Evolutionary conservation across 495 filamentous ascomycete species (phyloP).

Genomic region (Acidiella bohemica): DNA sequence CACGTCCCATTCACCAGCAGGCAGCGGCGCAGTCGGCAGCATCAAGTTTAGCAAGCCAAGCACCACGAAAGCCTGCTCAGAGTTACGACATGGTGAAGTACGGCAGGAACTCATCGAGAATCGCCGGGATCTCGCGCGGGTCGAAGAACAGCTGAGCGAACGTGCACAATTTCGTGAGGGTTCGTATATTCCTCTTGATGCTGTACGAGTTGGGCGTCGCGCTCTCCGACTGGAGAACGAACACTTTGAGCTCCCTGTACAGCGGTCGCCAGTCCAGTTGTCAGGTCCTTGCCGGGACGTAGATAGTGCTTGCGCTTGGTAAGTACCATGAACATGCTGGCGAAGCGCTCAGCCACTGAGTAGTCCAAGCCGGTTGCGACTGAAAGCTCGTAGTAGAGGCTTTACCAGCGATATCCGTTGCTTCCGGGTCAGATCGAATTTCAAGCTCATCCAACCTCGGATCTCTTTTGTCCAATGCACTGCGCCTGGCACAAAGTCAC

Average conservation of each 20-base stretch:
- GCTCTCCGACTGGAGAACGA: conserved; percentile 74
- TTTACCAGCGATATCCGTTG: conserved; percentile 71
- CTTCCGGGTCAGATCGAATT: conserved; percentile 82
- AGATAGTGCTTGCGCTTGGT: conserved; percentile 97
- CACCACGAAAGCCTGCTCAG: conserved; percentile 79
- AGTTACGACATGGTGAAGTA: conserved; percentile 87
- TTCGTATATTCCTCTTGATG: conserved; percentile 54
- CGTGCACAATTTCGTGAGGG: conserved; percentile 72
- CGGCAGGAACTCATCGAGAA: conserved; percentile 91
- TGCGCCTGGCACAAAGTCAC: conserved; percentile 87
- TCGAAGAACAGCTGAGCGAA: conserved; percentile 90
- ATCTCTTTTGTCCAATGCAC: conserved; percentile 96
- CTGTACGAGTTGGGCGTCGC: conserved; percentile 49
- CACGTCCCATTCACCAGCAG: too few species aligned
- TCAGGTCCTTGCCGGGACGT: conserved; percentile 73
- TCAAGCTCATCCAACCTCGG: conserved; percentile 84
- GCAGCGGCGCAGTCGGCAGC: conserved; percentile 69
- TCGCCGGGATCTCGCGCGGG: conserved; percentile 65
- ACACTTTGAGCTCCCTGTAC: conserved; percentile 76
- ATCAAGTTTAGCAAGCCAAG: conserved; percentile 72
- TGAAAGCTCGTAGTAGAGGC: conserved; percentile 86
- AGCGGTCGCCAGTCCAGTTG: conserved; percentile 83
- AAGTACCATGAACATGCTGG: conserved; percentile 89
- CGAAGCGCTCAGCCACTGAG: conserved; percentile 72
- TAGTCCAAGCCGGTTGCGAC: conserved; percentile 82